Conservation (phyloP, 2,329 filamentous ascomycete species). For the Nigrospora sphaerica region DNA sequence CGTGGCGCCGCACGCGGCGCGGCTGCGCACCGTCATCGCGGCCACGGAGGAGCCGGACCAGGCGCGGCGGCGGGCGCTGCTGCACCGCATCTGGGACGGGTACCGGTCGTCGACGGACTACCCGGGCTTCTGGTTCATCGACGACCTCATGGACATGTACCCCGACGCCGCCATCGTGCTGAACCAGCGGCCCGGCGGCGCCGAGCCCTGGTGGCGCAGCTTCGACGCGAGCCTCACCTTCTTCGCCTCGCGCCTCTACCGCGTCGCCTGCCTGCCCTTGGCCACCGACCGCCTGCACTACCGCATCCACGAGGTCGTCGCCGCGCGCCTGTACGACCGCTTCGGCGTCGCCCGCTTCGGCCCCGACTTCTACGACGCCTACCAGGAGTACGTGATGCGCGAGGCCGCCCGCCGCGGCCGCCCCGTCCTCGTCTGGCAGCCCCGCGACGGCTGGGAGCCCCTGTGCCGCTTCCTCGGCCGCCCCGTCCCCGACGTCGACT, state of each 20-base stretch:
- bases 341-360: not conserved
- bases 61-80: too few species aligned
- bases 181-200: constrained; percentile 17
- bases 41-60: too few species aligned
- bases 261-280: constrained; percentile 15
- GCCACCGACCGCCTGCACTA: constrained; percentile 19
- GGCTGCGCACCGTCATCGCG: too few species aligned
- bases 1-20: too few species aligned
- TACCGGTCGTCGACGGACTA: too few species aligned
- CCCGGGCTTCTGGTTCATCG: too few species aligned
- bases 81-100: too few species aligned
- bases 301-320: not conserved
- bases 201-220: constrained; percentile 18
- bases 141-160: too few species aligned
- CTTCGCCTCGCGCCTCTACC: constrained; percentile 18
- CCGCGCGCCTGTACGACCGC: not conserved
- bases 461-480: constrained; percentile 33
- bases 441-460: constrained; percentile 33
- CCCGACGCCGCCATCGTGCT: constrained; percentile 4
- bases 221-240: constrained; percentile 16
- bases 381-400: constrained; percentile 14
- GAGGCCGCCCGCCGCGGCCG: constrained; percentile 22
- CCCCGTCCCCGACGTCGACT: constrained; percentile 22
- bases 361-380: constrained; percentile 3
- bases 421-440: constrained; percentile 20